These are phyloP conservation scores for Xylaria polymorpha DNA, from an alignment of 2,329 filamentous ascomycete species.

Conservation along the genomic window DNA sequence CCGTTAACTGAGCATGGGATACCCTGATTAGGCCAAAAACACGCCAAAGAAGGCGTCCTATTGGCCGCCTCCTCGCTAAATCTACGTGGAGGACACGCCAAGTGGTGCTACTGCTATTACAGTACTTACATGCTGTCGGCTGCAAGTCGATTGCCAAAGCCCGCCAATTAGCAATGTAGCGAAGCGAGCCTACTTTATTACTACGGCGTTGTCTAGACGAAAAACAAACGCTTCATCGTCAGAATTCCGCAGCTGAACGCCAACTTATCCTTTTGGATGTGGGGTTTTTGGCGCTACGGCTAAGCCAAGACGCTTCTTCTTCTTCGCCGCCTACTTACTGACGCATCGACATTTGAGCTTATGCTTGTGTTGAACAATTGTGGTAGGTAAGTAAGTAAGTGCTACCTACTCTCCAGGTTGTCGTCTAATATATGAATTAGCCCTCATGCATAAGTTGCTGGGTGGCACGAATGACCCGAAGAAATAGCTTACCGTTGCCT, in stretches of 20 bases:
- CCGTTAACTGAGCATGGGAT: neutral
- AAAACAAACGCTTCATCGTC: neutral
- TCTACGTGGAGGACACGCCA: slow-evolving; percentile 8
- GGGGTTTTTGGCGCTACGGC: neutral
- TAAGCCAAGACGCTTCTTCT: neutral
- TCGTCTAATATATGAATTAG: neutral
- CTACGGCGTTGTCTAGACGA: neutral
- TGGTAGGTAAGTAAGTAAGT: neutral
- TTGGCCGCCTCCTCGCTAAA: slow-evolving; percentile 36
- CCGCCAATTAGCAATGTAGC: slow-evolving; percentile 28
- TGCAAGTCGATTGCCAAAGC: slow-evolving; percentile 9
- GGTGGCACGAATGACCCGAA: neutral
- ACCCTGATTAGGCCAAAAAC: slow-evolving; percentile 30
- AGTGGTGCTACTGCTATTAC: slow-evolving; percentile 11
- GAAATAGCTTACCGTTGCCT: neutral
- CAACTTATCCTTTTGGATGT: neutral
- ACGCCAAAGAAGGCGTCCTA: slow-evolving; percentile 7
- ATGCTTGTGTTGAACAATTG: neutral
- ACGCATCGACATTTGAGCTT: neutral
- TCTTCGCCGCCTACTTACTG: neutral
- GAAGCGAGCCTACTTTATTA: slow-evolving; percentile 21
- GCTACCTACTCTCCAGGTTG: neutral
- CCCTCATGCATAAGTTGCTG: neutral
- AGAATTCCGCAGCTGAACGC: slow-evolving; percentile 3
- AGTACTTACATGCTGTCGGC: slow-evolving; percentile 9